These are phyloP conservation scores for Claviceps fusiformis DNA, from an alignment of 2,329 filamentous ascomycete genomes.

Conservation along the genomic window DNA sequence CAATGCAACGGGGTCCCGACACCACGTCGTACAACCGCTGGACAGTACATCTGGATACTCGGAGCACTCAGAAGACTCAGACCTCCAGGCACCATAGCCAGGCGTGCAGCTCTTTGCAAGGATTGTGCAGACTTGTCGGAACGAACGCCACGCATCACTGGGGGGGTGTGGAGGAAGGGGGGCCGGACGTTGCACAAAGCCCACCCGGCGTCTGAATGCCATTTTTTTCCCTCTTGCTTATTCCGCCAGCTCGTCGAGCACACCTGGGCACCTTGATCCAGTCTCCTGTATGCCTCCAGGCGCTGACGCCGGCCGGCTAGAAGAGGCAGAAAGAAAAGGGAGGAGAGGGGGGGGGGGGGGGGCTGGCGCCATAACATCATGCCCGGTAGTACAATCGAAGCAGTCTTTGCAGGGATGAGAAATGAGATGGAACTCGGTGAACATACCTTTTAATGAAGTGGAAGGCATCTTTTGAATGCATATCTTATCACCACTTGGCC, in stretches of 20 bases:
- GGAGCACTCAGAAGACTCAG: constrained; percentile 5
- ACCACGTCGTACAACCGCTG: constrained; percentile 10
- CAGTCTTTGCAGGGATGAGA: constrained; percentile 2
- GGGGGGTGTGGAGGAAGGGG: neutral
- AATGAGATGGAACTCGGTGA: constrained; percentile 1
- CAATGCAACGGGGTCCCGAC: constrained; percentile 7
- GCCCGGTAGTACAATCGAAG: neutral
- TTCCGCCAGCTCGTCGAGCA: neutral
- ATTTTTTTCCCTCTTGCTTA: neutral
- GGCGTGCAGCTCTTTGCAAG: constrained; percentile 8
- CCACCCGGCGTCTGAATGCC: constrained; percentile 1
- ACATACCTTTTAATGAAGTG: constrained; percentile 3
- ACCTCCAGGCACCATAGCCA: constrained; percentile 9
- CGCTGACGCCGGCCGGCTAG: neutral
- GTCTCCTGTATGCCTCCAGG: neutral
- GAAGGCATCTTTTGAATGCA: neutral
- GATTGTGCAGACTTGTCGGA: constrained; percentile 11
- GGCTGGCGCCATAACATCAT: neutral
- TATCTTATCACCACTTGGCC: neutral
- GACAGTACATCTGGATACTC: constrained; percentile 13
- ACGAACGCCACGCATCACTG: constrained; percentile 12
- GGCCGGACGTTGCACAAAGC: constrained; percentile 8
- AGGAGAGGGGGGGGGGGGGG: neutral
- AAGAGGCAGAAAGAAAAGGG: neutral
- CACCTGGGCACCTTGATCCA: neutral